Conservation (phyloP, 441 rosid genomes). For the Kokia cookei region DNA sequence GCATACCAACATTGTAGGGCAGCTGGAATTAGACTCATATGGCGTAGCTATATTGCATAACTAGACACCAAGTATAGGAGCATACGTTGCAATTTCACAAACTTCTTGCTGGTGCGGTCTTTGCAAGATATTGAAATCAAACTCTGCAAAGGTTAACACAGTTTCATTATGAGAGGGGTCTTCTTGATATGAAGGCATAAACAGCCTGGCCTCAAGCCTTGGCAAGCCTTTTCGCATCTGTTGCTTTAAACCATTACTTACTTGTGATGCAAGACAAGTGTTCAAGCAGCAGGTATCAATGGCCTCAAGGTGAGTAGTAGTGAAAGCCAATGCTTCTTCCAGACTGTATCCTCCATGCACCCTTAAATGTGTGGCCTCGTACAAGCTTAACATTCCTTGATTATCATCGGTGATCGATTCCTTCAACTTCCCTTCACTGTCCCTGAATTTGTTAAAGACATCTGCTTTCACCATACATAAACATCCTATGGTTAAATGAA, state of each 20-base stretch:
- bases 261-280: not conserved
- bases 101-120: slow-evolving; percentile 18
- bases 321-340: slow-evolving; percentile 23
- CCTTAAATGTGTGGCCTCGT: slow-evolving; percentile 26
- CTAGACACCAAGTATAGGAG: not conserved
- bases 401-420: not conserved
- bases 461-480: slow-evolving; percentile 3
- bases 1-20: too few relatives aligned
- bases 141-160: slow-evolving; percentile 16
- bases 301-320: slow-evolving; percentile 13
- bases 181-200: slow-evolving; percentile 11
- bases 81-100: slow-evolving; percentile 17
- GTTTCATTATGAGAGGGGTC: not conserved
- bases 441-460: too few relatives aligned
- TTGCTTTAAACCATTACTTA: slow-evolving; percentile 17
- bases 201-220: slow-evolving; percentile 20
- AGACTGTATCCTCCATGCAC: slow-evolving; percentile 24
- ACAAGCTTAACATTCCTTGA: slow-evolving; percentile 27
- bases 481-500: not conserved
- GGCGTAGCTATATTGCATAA: too few relatives aligned
- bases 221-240: slow-evolving; percentile 15
- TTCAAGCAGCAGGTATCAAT: not conserved
- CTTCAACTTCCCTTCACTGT: too few relatives aligned
- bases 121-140: slow-evolving; percentile 24
- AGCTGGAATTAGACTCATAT: too few relatives aligned